phyloP scores from a whole-genome alignment of 2,329 filamentous ascomycete species.

The Penicillium verrucosum region DNA sequence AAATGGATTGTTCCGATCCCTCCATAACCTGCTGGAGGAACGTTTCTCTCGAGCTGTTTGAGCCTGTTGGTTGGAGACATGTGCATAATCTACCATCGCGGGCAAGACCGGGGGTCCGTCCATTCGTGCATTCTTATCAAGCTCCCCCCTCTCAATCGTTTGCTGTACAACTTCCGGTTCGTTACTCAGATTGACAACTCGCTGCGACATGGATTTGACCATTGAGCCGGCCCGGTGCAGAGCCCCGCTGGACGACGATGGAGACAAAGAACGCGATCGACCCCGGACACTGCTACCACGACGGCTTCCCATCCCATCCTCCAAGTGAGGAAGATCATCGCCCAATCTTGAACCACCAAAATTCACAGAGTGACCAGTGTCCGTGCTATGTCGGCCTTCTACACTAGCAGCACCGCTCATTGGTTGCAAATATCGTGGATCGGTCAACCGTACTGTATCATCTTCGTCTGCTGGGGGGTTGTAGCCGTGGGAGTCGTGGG shows the following conservation, averaged over 20 bases:
- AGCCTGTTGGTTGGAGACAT: conserved; percentile 39
- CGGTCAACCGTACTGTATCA: conserved; percentile 59
- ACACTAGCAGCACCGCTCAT: conserved; percentile 51
- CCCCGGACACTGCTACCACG: conserved; percentile 51
- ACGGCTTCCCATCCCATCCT: conserved; percentile 54
- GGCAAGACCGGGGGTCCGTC: conserved; percentile 52
- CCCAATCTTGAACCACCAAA: conserved; percentile 55
- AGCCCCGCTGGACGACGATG: conserved; percentile 60
- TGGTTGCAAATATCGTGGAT: conserved; percentile 54
- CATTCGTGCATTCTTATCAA: conserved; percentile 52
- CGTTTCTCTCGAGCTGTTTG: conserved; percentile 38
- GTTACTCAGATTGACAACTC: conserved; percentile 95
- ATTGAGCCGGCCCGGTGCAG: conserved; percentile 70
- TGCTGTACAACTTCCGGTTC: conserved; percentile 81
- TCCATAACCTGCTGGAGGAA: conserved; percentile 43
- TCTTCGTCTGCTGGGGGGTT: conserved; percentile 53
- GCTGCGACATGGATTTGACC: conserved; percentile 85
- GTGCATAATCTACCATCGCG: conserved; percentile 45
- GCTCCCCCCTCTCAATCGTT: conserved; percentile 57
- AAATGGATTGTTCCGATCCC: conserved; percentile 65
- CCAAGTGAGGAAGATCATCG: conserved; percentile 60
- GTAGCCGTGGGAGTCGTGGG: conserved; percentile 52
- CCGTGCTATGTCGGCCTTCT: conserved; percentile 46
- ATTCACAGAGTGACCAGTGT: conserved; percentile 53
- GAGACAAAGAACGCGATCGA: conserved; percentile 56